These are phyloP conservation scores for Penicillium olsonii DNA, from an alignment of 2,329 filamentous ascomycete genomes.

Conservation along the genomic window DNA sequence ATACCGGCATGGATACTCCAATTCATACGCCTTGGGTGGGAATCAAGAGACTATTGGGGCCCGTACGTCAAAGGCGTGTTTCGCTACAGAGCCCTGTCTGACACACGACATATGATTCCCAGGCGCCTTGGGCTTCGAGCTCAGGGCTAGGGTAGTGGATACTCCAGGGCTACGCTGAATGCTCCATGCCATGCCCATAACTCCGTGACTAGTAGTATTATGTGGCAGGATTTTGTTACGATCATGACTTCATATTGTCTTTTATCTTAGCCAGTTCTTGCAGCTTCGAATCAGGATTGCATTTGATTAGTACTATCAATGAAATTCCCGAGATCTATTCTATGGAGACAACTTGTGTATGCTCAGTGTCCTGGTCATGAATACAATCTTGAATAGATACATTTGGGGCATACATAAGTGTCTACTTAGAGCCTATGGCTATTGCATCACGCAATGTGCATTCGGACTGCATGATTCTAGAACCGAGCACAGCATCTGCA, in stretches of 20 bases:
- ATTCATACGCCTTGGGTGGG: constrained; percentile 69
- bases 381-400: neutral
- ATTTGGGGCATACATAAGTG: neutral
- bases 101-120: neutral
- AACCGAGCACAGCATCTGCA: constrained; percentile 5
- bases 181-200: neutral
- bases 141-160: neutral
- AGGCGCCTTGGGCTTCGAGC: too few species aligned
- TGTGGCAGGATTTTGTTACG: neutral
- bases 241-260: neutral
- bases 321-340: too few species aligned
- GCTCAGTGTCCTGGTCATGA: neutral
- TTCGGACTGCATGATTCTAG: constrained; percentile 1
- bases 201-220: neutral
- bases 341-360: neutral
- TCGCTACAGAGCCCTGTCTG: constrained; percentile 20
- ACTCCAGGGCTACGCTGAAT: too few species aligned
- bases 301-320: too few species aligned
- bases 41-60: constrained; percentile 53
- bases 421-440: neutral
- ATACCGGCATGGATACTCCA: constrained; percentile 65
- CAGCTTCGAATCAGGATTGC: too few species aligned
- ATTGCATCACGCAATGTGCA: neutral
- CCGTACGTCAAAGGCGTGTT: constrained; percentile 12
- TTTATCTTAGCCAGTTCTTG: neutral